phyloP scores from a whole-genome alignment of 345 rosid species.

The Eucalyptus sp. region DNA sequence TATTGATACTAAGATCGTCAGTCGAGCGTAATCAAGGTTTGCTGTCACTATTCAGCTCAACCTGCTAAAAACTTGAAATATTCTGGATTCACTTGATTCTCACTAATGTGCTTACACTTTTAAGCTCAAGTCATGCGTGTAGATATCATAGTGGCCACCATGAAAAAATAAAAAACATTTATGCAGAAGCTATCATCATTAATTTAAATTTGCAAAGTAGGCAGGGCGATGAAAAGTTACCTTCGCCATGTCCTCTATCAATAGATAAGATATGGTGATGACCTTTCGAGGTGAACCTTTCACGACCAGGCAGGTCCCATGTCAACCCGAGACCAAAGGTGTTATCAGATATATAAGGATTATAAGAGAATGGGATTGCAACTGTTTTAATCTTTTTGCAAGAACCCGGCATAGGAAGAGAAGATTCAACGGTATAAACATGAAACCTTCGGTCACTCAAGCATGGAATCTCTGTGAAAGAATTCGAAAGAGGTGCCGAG shows the following conservation, averaged over 20 bases:
- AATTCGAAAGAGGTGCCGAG: slow-evolving; percentile 11
- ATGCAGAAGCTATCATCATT: neutral
- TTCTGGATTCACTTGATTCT: neutral
- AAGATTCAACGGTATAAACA: slow-evolving; percentile 29
- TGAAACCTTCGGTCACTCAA: slow-evolving; percentile 26
- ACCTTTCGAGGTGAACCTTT: neutral
- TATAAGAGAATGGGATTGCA: slow-evolving; percentile 46
- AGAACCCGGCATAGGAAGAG: slow-evolving; percentile 3
- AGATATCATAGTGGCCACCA: neutral
- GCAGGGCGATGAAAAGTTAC: neutral
- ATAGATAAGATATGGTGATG: neutral
- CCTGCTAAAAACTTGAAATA: neutral
- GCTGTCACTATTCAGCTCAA: neutral
- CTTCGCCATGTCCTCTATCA: neutral
- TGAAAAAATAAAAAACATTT: neutral
- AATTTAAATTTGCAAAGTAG: neutral
- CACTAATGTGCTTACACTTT: neutral
- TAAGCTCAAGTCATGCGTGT: neutral
- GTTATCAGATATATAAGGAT: slow-evolving; percentile 39
- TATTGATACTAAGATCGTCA: neutral
- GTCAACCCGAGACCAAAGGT: slow-evolving; percentile 52
- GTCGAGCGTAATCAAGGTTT: neutral
- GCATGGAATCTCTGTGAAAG: slow-evolving; percentile 31
- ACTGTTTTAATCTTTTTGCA: slow-evolving; percentile 31
- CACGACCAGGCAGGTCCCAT: slow-evolving; percentile 23